A percentile compares a stretch with the other conserved stretches of the same genome.
phyloP scores from a whole-genome alignment of 768 basidiomycete species.

The Agaricus bisporus region DNA sequence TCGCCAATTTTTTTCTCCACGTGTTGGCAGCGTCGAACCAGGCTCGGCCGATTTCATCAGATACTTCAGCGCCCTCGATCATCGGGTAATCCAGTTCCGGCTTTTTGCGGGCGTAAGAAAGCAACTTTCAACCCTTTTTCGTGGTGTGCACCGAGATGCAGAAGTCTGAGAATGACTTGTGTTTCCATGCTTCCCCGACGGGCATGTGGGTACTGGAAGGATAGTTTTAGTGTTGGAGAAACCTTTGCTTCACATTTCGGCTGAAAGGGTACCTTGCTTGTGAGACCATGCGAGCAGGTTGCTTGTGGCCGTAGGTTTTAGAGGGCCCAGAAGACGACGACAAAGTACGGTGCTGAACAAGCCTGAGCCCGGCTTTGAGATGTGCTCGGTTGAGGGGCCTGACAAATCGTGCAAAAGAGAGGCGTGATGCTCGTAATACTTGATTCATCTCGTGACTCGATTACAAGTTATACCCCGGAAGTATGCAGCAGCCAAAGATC shows the following conservation, averaged over 20 bases:
- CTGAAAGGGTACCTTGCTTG: slow-evolving; percentile 63
- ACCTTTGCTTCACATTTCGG: slow-evolving; percentile 27
- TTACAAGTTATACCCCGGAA: too few relatives aligned
- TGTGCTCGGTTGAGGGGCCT: too few relatives aligned
- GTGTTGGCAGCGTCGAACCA: slow-evolving; percentile 39
- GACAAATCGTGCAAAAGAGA: too few relatives aligned
- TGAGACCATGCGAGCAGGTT: slow-evolving; percentile 32
- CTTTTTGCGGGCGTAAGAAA: slow-evolving; percentile 40
- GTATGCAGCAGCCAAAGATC: too few relatives aligned
- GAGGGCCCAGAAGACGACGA: slow-evolving; percentile 21
- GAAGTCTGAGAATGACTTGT: slow-evolving; percentile 45
- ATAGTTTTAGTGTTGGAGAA: slow-evolving; percentile 25
- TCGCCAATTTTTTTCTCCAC: slow-evolving; percentile 82
- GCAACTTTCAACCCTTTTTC: slow-evolving; percentile 43
- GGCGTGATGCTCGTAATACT: too few relatives aligned
- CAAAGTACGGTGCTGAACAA: slow-evolving; percentile 4
- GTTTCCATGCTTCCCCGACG: slow-evolving; percentile 35
- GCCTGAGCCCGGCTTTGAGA: too few relatives aligned
- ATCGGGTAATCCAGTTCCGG: slow-evolving; percentile 32
- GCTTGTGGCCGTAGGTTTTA: slow-evolving; percentile 24
- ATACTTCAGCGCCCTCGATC: slow-evolving; percentile 63
- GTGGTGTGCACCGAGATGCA: slow-evolving; percentile 44
- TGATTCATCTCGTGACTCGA: too few relatives aligned
- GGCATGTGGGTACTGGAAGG: slow-evolving; percentile 47
- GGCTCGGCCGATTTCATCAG: slow-evolving; percentile 60